phyloP scores from a whole-genome alignment of 371 early-diverging fungal species.

The Chytridium lagenaria region DNA sequence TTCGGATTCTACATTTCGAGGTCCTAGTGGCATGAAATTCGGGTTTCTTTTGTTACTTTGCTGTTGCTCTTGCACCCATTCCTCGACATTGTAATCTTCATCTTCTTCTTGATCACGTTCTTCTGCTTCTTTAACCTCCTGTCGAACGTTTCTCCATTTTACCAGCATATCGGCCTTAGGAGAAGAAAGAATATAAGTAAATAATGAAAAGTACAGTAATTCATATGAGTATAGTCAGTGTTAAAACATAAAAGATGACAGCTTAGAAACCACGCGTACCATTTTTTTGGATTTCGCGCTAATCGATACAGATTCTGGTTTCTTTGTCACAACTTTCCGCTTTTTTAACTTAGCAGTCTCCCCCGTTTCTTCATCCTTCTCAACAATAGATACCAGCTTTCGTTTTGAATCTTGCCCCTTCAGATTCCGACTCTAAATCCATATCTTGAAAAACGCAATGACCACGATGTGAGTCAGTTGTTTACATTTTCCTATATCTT shows the following conservation, averaged over 20 bases:
- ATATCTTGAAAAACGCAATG: not conserved
- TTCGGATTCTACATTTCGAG: too few species aligned
- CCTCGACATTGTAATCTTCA: not conserved
- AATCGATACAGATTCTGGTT: not conserved
- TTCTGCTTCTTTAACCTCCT: not conserved
- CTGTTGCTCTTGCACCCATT: not conserved
- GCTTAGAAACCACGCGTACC: too few species aligned
- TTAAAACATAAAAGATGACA: too few species aligned
- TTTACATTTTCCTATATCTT: not conserved
- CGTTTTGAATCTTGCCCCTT: not conserved
- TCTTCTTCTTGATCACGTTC: not conserved
- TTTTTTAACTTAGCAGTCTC: not conserved
- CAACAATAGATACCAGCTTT: not conserved
- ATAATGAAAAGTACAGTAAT: too few species aligned
- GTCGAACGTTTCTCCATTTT: not conserved
- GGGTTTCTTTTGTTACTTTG: too few species aligned
- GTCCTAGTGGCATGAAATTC: too few species aligned
- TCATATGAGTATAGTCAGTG: too few species aligned
- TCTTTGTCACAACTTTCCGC: not conserved
- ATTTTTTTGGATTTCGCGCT: conserved; percentile 2
- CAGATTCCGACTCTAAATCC: not conserved
- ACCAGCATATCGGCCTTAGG: not conserved
- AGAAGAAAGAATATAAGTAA: not conserved
- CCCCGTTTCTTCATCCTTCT: not conserved
- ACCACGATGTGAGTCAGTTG: not conserved